Base-by-base conservation (phyloP, 495 filamentous ascomycete species). In the Letharia columbiana region DNA sequence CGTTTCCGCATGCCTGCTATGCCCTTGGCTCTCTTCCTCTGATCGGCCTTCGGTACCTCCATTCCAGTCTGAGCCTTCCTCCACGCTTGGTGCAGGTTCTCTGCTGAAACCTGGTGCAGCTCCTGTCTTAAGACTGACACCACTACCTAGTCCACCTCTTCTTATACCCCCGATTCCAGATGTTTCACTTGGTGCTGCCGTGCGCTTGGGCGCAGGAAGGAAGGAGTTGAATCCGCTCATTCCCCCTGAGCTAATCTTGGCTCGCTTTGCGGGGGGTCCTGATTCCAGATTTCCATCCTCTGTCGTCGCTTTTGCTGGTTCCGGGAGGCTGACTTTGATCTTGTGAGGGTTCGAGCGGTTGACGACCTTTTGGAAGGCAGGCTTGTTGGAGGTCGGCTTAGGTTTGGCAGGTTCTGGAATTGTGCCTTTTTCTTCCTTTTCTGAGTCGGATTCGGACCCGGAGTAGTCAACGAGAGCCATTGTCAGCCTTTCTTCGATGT, bases 391-490 rank as follows among this genome's bases (percentile, higher is more conserved):
- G 52, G 73, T 73, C 58, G 66, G 28, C 45, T 65, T 68, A 66
- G 72, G 45, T 62, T 76, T 75, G 50, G 74, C 71, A 23, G 72
- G 60, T 23, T 76, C 70, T 64, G 77, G 54, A 18, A 70, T 62
- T 37, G 72, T 57, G 35, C 71, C 69, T 60, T 75, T 71, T 37
- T 77, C 52, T 66, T 88, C 82, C n/a, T 75, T 70, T 52, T 92
- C 90, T 18, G 89, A 89, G 45, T 77, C 85, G 17, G 33, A 57
- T 68, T 96, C 92, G 1, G 91, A 95, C 70, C 94, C 91, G 42
- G 91, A 91, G 71, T 95, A 94, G 65, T 87, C 84, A 62, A 94
- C 89, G 40, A 94, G 78, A 39, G 78, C 85, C 90, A 94, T 95
- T 17, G 10, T 57, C 15, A 15, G 28, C 31, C 12, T 56, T 31